Percentiles rank a stretch among this genome's conserved stretches.
Conservation (phyloP, 2,329 filamentous ascomycete genomes). For the Fusarium nygamai region DNA sequence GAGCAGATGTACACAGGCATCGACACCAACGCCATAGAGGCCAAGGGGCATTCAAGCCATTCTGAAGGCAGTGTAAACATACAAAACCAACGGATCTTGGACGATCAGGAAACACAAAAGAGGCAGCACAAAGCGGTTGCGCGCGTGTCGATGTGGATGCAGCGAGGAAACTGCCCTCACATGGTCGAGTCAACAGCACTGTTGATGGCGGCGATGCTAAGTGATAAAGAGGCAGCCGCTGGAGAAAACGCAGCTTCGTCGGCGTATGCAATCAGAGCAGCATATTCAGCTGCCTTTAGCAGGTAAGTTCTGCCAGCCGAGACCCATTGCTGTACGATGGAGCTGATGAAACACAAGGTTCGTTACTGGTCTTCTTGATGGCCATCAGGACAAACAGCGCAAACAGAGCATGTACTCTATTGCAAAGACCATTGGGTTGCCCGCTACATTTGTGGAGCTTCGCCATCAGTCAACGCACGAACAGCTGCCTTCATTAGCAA, state of each 20-base stretch:
- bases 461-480: constrained; percentile 92
- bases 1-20: constrained; percentile 66
- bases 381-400: constrained; percentile 72
- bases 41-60: not conserved
- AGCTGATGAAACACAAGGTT: constrained; percentile 61
- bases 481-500: constrained; percentile 79
- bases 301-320: constrained; percentile 60
- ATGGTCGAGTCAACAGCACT: constrained; percentile 82
- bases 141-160: constrained; percentile 74
- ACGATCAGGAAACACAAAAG: constrained; percentile 30
- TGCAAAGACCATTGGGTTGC: constrained; percentile 74
- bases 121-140: constrained; percentile 62
- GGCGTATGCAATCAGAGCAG: constrained; percentile 70
- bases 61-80: not conserved
- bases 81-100: not conserved
- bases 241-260: constrained; percentile 52
- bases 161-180: constrained; percentile 79
- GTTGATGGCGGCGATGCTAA: constrained; percentile 73
- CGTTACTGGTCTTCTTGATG: constrained; percentile 82
- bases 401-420: constrained; percentile 79
- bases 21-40: constrained; percentile 1
- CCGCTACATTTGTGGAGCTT: constrained; percentile 85
- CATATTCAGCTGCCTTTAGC: constrained; percentile 80
- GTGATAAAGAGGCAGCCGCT: constrained; percentile 60
- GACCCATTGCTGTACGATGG: not conserved